A percentile compares a stretch with the other conserved stretches of the same genome.
Conservation (phyloP, 108 stramenopile species). For the Pseudonitzschia delicatissima region DNA sequence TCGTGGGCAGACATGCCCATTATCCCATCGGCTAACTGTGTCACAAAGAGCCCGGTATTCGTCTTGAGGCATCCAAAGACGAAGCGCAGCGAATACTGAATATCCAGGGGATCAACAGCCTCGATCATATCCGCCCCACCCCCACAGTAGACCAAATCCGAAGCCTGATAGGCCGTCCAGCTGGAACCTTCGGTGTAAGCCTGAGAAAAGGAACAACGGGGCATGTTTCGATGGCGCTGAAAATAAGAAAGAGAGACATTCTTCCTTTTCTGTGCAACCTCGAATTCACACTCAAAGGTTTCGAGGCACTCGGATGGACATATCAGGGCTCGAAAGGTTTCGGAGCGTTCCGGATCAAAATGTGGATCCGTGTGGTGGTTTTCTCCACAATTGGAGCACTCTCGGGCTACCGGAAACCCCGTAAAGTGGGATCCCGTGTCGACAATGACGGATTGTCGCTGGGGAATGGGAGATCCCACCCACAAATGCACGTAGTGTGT, state of each 20-base stretch:
- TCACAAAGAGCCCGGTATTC: conserved; percentile 39
- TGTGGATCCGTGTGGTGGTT: conserved; percentile 91
- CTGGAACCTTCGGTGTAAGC: conserved; percentile 59
- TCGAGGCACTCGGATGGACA: conserved; percentile 57
- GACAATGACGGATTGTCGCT: conserved; percentile 92
- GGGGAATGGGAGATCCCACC: conserved; percentile 88
- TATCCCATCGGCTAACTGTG: conserved; percentile 92
- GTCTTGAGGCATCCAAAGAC: conserved; percentile 85
- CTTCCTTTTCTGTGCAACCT: background rate
- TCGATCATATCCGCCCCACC: conserved; percentile 40
- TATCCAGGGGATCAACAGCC: conserved; percentile 35
- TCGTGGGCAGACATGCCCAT: conserved; percentile 90
- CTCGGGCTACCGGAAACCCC: conserved; percentile 76
- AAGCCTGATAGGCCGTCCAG: conserved; percentile 55
- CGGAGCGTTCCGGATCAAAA: conserved; percentile 58
- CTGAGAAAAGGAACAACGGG: conserved; percentile 40
- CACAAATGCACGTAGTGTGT: conserved; percentile 91
- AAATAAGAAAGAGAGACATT: background rate
- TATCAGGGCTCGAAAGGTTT: conserved; percentile 54
- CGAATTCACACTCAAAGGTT: background rate
- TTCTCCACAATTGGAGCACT: conserved; percentile 77
- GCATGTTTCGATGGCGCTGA: too few relatives aligned
- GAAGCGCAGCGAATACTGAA: conserved; percentile 47
- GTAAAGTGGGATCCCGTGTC: conserved; percentile 94
- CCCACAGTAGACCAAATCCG: conserved; percentile 45